Evolutionary conservation across 2,329 filamentous ascomycete genomes (phyloP).

Genomic region (Cladosporium sp.): DNA sequence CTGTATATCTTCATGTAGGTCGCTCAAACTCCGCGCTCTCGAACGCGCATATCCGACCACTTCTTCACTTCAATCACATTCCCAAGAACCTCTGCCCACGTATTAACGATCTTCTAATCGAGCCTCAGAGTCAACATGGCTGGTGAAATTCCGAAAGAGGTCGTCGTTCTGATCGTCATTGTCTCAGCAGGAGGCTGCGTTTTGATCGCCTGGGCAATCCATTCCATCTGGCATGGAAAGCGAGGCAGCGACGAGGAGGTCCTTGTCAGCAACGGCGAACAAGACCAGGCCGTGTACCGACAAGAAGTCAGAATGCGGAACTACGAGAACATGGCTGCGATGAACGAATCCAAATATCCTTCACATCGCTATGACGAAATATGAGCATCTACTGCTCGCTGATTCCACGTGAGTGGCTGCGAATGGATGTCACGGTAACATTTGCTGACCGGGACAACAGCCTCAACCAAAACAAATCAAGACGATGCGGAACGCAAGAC

Average conservation of each 20-base stretch:
- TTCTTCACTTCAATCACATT: not conserved
- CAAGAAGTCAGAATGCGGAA: conserved; percentile 10
- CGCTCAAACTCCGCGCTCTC: not conserved
- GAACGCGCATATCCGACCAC: not conserved
- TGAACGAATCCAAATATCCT: not conserved
- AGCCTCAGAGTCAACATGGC: not conserved
- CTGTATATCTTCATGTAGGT: not conserved
- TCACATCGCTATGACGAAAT: not conserved
- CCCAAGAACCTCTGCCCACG: not conserved
- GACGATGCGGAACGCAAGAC: not conserved
- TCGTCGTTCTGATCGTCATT: conserved; percentile 14
- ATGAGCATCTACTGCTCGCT: not conserved
- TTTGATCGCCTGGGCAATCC: conserved; percentile 5
- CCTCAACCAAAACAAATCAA: not conserved
- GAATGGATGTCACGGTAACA: not conserved
- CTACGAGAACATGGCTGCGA: conserved; percentile 4
- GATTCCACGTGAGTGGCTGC: not conserved
- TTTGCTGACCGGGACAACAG: not conserved
- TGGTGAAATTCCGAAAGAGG: not conserved
- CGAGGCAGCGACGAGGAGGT: not conserved
- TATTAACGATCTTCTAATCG: not conserved
- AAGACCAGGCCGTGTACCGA: conserved; percentile 5
- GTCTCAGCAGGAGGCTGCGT: not conserved
- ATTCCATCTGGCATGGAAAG: conserved; percentile 1
- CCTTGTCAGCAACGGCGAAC: not conserved